Evolutionary conservation across 495 filamentous ascomycete genomes (phyloP).

Genomic region (Tetracladium marchalianum): DNA sequence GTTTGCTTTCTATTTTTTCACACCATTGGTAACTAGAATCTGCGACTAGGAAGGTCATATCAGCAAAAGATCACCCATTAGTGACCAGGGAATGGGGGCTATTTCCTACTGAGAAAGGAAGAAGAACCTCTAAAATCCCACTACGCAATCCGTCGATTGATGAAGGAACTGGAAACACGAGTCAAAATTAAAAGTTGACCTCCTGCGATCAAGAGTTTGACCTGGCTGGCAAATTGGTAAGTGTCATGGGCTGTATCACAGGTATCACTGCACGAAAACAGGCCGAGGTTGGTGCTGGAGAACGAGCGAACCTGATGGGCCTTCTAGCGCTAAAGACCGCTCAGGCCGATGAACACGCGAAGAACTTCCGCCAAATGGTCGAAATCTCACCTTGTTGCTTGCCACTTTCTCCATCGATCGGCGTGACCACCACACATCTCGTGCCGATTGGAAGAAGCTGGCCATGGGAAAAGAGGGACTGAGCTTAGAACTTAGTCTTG

Average conservation of each 20-base stretch:
- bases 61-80: slow-evolving; percentile 7
- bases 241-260: slow-evolving; percentile 18
- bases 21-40: background rate
- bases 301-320: slow-evolving; percentile 53
- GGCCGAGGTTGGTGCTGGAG: slow-evolving; percentile 36
- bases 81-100: slow-evolving; percentile 11
- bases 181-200: slow-evolving; percentile 13
- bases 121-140: slow-evolving; percentile 7
- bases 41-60: slow-evolving; percentile 16
- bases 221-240: slow-evolving; percentile 12
- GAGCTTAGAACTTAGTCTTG: slow-evolving; percentile 57
- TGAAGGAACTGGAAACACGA: slow-evolving; percentile 8
- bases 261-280: slow-evolving; percentile 14
- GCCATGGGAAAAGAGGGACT: slow-evolving; percentile 43
- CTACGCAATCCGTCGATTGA: slow-evolving; percentile 14
- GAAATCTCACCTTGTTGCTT: slow-evolving; percentile 46
- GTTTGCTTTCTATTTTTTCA: background rate
- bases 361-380: slow-evolving; percentile 61
- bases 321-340: slow-evolving; percentile 54
- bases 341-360: slow-evolving; percentile 57
- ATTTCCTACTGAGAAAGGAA: slow-evolving; percentile 8
- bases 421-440: slow-evolving; percentile 43
- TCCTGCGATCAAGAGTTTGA: slow-evolving; percentile 18
- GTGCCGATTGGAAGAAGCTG: slow-evolving; percentile 43
- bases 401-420: slow-evolving; percentile 51